Evolutionary conservation across 768 basidiomycete genomes (phyloP), one percentile per base, ranked within the genome.

Genomic region (Leccinum variicolor): DNA sequence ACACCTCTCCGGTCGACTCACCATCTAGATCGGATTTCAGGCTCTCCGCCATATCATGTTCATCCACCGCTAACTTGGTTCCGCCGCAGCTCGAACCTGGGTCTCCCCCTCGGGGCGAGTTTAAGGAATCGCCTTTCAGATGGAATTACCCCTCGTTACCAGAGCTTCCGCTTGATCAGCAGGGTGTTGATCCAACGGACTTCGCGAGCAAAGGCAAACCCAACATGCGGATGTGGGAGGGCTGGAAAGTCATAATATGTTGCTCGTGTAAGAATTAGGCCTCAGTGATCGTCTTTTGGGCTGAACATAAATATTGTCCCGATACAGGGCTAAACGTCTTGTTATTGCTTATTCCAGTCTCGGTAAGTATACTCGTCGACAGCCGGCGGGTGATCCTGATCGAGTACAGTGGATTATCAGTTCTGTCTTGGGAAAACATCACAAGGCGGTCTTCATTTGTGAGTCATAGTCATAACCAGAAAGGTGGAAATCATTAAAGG

Each of bases 241-340:
- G 86, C 17, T 84, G 86, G 83, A 79, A 69, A 59, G 60, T 77
- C 26, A 76, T 85, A 41, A 56, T 86, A 49, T 72, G 79, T 54
- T 80, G 80, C 52, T 86, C 86, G 49, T 87, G 85, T 86, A 62
- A 59, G 84, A 48, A 56, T 47, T 8, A 4, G 2, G 11, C 17
- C 41, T 28, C 52, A 13, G 21, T n/a, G 21, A 10, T 25, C 25
- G 14, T 49, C 47, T n/a, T 50, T 19, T 9, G 46, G 15, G 52
- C 54, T 55, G 15, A 49, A 51, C 21, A 47, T 50, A n/a, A 54
- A 29, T 36, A 15, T 19, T n/a, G 2, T 51, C 34, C 47, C 45
- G 13, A 2, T 52, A 9, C 54, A 91, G 89, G 88, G 87, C 68
- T 92, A 39, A 91, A 92, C 62, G 28, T 88, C 55, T 74, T 90